Evolutionary conservation across 352 stramenopile species (phyloP).

Genomic region (Globisporangium sylvaticum): DNA sequence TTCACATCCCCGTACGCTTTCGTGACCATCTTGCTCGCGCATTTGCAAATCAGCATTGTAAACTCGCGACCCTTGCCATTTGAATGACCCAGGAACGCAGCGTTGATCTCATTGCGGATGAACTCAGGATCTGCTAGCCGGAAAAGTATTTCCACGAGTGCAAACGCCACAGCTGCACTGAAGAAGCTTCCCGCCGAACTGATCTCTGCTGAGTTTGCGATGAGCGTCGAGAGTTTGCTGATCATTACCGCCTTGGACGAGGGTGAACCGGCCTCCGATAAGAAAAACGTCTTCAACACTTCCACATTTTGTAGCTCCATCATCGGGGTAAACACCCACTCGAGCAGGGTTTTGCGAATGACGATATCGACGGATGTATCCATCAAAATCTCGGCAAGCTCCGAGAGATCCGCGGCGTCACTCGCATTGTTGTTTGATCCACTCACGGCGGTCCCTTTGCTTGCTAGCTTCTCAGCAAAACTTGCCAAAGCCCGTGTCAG

Average conservation of each 20-base stretch:
- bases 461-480: constrained; percentile 26
- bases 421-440: constrained; percentile 5
- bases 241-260: constrained; percentile 35
- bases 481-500: constrained; percentile 43
- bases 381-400: constrained; percentile 40
- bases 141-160: constrained; percentile 64
- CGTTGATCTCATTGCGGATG: constrained; percentile 64
- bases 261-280: constrained; percentile 21
- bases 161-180: constrained; percentile 51
- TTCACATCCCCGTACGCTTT: constrained; percentile 34
- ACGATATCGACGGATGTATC: constrained; percentile 30
- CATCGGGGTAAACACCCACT: constrained; percentile 47
- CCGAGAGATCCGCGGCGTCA: constrained; percentile 19
- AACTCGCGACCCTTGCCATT: constrained; percentile 79
- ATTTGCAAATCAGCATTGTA: constrained; percentile 85
- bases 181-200: constrained; percentile 35
- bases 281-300: constrained; percentile 42
- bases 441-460: not conserved
- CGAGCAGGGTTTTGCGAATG: constrained; percentile 42
- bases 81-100: constrained; percentile 58
- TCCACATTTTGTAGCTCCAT: constrained; percentile 35
- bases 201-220: constrained; percentile 49
- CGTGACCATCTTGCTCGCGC: constrained; percentile 69
- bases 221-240: constrained; percentile 45
- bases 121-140: constrained; percentile 56